A percentile compares a stretch with the other conserved stretches of the same genome.
phyloP scores from a whole-genome alignment of 2,329 filamentous ascomycete genomes.

The Elsinoe arachidis region DNA sequence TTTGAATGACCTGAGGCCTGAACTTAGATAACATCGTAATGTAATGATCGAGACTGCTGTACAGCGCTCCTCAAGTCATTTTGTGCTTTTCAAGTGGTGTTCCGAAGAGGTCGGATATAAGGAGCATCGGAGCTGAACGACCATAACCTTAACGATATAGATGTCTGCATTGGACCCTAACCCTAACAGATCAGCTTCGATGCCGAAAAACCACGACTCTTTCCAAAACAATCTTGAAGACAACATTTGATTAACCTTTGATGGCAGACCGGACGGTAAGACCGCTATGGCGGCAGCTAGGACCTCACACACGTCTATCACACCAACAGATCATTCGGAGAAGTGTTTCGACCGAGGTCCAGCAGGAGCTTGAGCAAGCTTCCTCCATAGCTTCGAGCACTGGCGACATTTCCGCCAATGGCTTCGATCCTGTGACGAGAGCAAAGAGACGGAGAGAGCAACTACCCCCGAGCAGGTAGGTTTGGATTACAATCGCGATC shows the following conservation, averaged over 20 bases:
- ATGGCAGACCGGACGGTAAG: constrained; percentile 1
- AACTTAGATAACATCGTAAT: too few species aligned
- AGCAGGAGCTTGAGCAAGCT: constrained; percentile 38
- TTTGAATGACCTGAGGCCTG: too few species aligned
- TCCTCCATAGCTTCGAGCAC: constrained; percentile 37
- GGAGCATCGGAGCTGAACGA: too few species aligned
- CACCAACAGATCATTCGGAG: constrained; percentile 13
- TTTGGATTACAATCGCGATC: neutral
- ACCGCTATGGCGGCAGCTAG: constrained; percentile 1
- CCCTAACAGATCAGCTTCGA: too few species aligned
- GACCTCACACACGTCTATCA: neutral
- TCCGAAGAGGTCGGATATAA: too few species aligned
- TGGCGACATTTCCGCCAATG: constrained; percentile 31
- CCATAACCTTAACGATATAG: too few species aligned
- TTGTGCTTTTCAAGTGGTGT: too few species aligned
- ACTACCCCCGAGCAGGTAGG: constrained; percentile 47
- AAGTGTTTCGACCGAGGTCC: constrained; percentile 23
- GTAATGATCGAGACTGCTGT: too few species aligned
- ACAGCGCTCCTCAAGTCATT: too few species aligned
- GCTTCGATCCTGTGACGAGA: constrained; percentile 42
- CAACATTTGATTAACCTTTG: neutral
- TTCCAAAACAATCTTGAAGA: neutral
- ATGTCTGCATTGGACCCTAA: too few species aligned
- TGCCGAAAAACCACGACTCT: too few species aligned
- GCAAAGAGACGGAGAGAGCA: constrained; percentile 35